Conservation (phyloP, 495 filamentous ascomycete species). For the Aspergillus sclerotiicarbonarius region DNA sequence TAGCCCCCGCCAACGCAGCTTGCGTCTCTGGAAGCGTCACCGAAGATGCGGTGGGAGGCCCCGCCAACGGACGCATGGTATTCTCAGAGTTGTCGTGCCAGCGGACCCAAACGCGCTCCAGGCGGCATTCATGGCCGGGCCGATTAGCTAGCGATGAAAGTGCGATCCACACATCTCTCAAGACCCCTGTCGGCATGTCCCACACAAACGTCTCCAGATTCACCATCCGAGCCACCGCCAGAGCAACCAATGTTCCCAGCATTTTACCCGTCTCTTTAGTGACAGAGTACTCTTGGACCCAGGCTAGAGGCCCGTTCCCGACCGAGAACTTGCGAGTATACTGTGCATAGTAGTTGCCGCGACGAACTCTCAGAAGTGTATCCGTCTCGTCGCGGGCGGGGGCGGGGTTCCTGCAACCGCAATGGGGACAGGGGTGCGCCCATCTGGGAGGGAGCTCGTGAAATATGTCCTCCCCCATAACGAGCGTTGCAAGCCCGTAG, state of each 20-base stretch:
- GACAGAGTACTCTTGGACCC: slow-evolving; percentile 85
- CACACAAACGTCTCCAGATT: slow-evolving; percentile 89
- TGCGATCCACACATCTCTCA: slow-evolving; percentile 84
- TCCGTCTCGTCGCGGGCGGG: slow-evolving; percentile 14
- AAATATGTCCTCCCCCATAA: slow-evolving; percentile 74
- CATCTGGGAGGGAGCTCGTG: slow-evolving; percentile 31
- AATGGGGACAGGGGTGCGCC: slow-evolving; percentile 31
- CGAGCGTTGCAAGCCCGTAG: slow-evolving; percentile 83
- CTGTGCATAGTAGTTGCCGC: slow-evolving; percentile 80
- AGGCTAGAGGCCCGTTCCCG: slow-evolving; percentile 78
- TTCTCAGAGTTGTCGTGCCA: slow-evolving; percentile 80
- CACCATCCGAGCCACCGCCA: slow-evolving; percentile 80
- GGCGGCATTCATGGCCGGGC: slow-evolving; percentile 58
- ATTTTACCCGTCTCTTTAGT: slow-evolving; percentile 90
- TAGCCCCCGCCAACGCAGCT: slow-evolving; percentile 8
- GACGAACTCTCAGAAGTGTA: slow-evolving; percentile 26
- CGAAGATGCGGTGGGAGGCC: slow-evolving; percentile 18
- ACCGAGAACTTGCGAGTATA: slow-evolving; percentile 88
- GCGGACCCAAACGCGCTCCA: slow-evolving; percentile 81
- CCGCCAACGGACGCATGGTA: slow-evolving; percentile 28
- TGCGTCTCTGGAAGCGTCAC: slow-evolving; percentile 25
- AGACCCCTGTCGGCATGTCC: slow-evolving; percentile 94
- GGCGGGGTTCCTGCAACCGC: slow-evolving; percentile 30
- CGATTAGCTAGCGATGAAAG: slow-evolving; percentile 70
- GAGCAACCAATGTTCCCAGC: slow-evolving; percentile 86